phyloP scores from a whole-genome alignment of 441 rosid genomes.

The Macaranga tanarius region DNA sequence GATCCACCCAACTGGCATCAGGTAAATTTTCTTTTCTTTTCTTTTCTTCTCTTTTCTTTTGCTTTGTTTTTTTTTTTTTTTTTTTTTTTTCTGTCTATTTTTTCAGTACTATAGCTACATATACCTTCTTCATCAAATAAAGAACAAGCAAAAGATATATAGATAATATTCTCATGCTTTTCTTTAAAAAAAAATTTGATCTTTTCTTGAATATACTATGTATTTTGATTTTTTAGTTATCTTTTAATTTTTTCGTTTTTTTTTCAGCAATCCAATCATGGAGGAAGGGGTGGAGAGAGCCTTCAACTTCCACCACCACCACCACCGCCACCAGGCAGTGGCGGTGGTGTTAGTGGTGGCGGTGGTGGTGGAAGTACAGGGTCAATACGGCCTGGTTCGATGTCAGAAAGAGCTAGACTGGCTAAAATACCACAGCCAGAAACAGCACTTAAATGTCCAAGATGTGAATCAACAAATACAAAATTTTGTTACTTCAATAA shows the following conservation, averaged over 20 bases:
- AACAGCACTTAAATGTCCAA: conserved; percentile 75
- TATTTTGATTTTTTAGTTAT: conserved; percentile 21
- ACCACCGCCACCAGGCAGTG: conserved; percentile 42
- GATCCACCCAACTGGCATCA: conserved; percentile 95
- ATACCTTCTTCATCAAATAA: conserved; percentile 33
- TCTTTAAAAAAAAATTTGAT: conserved; percentile 15
- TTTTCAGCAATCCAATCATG: conserved; percentile 48
- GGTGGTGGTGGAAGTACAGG: conserved; percentile 43
- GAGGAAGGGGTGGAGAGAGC: conserved; percentile 27
- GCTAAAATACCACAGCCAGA: conserved; percentile 82
- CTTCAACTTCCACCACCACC: conserved; percentile 37
- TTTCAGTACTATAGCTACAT: conserved; percentile 12
- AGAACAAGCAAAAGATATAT: conserved; percentile 27
- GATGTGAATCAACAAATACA: conserved; percentile 91
- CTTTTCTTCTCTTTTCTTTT: not conserved
- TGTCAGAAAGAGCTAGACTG: conserved; percentile 79
- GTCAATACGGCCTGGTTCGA: conserved; percentile 67
- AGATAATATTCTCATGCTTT: conserved; percentile 36
- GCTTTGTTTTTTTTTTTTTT: too few relatives aligned
- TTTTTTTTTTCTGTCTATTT: not conserved
- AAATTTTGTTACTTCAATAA: conserved; percentile 96
- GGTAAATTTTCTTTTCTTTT: conserved; percentile 30
- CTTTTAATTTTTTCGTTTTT: conserved; percentile 1
- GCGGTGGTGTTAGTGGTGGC: conserved; percentile 36
- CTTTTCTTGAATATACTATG: conserved; percentile 29